Evolutionary conservation across 2,329 filamentous ascomycete species (phyloP).

Genomic region (Aureobasidium sp.): DNA sequence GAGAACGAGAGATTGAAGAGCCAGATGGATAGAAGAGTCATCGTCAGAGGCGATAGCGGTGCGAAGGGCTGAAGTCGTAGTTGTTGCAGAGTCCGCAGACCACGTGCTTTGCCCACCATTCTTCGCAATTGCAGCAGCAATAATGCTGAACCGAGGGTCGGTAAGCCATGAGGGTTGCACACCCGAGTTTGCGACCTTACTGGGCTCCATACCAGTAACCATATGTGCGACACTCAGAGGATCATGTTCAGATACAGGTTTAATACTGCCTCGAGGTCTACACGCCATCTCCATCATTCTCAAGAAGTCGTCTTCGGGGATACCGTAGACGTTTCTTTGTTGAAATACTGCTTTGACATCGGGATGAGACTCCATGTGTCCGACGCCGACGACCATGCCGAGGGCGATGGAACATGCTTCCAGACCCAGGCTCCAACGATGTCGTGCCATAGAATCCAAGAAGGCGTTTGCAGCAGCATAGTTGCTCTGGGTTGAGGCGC

Average conservation of each 20-base stretch:
- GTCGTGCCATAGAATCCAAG: neutral
- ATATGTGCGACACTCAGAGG: neutral
- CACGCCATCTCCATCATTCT: neutral
- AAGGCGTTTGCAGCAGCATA: slow-evolving; percentile 16
- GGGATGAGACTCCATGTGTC: neutral
- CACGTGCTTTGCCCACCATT: neutral
- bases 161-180: neutral
- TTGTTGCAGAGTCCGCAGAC: neutral
- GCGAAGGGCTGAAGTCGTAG: neutral
- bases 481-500: slow-evolving; percentile 16
- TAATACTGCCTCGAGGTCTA: neutral
- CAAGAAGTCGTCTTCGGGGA: neutral
- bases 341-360: neutral
- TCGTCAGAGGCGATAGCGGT: neutral
- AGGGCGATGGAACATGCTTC: neutral
- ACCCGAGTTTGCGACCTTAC: neutral
- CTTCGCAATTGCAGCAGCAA: neutral
- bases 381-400: neutral
- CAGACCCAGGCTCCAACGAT: neutral
- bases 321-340: neutral
- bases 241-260: neutral
- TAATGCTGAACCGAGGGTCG: neutral
- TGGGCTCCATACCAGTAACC: neutral
- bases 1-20: neutral
- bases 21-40: neutral